phyloP scores from a whole-genome alignment of 2,329 filamentous ascomycete species.

The Aspergillus proliferans region DNA sequence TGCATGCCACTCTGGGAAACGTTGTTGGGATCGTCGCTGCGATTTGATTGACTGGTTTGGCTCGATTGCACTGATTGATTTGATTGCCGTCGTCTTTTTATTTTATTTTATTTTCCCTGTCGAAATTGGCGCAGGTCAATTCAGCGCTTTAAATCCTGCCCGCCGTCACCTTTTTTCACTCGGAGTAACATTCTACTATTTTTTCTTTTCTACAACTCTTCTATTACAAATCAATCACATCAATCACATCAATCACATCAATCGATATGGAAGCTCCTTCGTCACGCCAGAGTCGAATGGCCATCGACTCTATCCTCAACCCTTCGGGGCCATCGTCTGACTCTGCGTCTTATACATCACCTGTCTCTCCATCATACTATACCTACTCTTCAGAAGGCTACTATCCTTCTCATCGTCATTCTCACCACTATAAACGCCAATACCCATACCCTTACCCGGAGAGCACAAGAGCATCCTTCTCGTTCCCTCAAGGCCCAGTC shows the following conservation, averaged over 20 bases:
- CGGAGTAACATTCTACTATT: background rate
- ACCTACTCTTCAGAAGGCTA: conserved; percentile 26
- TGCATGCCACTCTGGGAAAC: background rate
- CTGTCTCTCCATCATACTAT: conserved; percentile 11
- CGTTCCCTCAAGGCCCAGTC: conserved; percentile 16
- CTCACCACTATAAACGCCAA: conserved; percentile 18
- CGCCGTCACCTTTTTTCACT: background rate
- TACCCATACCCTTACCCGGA: conserved; percentile 14
- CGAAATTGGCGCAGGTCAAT: background rate
- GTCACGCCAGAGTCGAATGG: conserved; percentile 26
- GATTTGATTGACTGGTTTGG: background rate
- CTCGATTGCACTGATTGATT: background rate
- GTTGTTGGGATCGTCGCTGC: background rate
- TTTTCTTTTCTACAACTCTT: background rate
- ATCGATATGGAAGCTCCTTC: conserved; percentile 9
- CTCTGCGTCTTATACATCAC: conserved; percentile 14
- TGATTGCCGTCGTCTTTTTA: background rate
- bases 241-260: background rate
- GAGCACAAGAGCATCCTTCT: conserved; percentile 3
- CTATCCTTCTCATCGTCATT: conserved; percentile 22
- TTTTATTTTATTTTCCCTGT: background rate
- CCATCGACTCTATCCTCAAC: conserved; percentile 29
- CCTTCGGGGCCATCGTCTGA: conserved; percentile 19
- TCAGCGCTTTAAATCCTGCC: background rate
- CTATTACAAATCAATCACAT: background rate